Base-by-base conservation (phyloP, 768 basidiomycete species). In the Tricholoma saponaceum region DNA sequence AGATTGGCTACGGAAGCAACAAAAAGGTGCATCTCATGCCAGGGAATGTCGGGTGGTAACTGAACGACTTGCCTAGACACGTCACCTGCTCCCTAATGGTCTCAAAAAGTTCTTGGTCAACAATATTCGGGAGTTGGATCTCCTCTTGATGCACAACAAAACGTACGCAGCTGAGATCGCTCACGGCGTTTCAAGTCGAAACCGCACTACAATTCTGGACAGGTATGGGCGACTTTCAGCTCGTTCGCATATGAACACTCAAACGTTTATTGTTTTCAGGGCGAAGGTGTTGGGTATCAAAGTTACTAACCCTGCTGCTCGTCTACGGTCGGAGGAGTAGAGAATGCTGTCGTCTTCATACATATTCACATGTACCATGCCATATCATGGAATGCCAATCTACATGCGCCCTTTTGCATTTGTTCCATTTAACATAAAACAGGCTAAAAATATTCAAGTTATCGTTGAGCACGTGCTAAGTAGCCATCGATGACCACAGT, bases 61-160 rank as follows among this genome's bases (percentile, higher is more conserved):
- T 51, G 50, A 59, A 7, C 4, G 16, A 7, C 8, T 50, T 5
- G 51, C 30, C 37, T 44, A 89, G 89, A 98, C 96, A 66, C 90
- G 93, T 61, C 95, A 98, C 74, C 80, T 97, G 55, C 90, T 98
- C 67, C 97, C 97, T 60, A 95, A 87, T 70, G 97, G 97, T 61
- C 83, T 91, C 72, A 96, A 97, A 81, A 94, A 95, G 75, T 89
- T 98, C 79, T 78, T 96, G 61, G 92, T 99, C 68, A 89, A 83
- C 83, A 98, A 98, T 76, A 83, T 90, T 54, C 84, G 89, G 72
- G 95, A 98, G 73, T 76, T 99, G 60, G 95, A 98, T 67, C 84
- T 98, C 66, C 87, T 98, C 61, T 82, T 98, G 53, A 95, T 98
- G 94, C 95, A 98, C 85, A 95, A 93, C 85, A 92, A 92, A 81